Percentiles rank a stretch among this genome's conserved stretches.
Evolutionary conservation across 208 protist species (phyloP).

Genomic region (Acanthamoeba divionensis): DNA sequence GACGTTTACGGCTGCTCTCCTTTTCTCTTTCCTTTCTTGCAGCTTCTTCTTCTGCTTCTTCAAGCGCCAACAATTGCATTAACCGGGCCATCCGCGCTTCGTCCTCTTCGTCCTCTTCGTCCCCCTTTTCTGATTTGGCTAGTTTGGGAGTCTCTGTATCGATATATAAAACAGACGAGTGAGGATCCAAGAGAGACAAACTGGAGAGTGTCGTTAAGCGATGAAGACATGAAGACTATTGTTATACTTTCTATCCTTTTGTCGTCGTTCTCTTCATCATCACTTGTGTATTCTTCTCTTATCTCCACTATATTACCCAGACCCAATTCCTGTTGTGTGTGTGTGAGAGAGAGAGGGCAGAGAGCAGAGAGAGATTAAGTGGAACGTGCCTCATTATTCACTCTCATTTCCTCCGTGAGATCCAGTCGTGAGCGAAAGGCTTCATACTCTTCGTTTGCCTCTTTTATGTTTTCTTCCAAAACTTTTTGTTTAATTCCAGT

Average conservation of each 20-base stretch:
- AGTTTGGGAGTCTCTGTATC: neutral
- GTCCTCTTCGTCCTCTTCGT: no score
- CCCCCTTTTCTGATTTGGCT: neutral
- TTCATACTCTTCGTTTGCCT: conserved; percentile 13
- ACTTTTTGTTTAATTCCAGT: neutral
- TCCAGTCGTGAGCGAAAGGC: neutral
- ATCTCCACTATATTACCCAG: conserved; percentile 40
- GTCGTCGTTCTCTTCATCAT: conserved; percentile 5
- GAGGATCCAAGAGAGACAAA: neutral
- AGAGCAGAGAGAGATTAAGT: neutral
- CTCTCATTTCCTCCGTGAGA: neutral
- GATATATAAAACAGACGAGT: neutral
- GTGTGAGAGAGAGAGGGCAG: neutral
- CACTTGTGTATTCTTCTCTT: conserved; percentile 8
- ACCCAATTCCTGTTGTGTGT: no score
- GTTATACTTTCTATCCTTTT: no score
- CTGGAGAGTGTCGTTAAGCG: neutral
- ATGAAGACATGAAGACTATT: neutral
- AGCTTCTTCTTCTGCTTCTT: neutral
- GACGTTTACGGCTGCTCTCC: neutral
- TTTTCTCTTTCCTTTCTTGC: neutral
- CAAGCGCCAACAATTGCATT: neutral
- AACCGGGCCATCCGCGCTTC: neutral
- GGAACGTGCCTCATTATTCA: neutral
- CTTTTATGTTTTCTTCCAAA: conserved; percentile 13